Percentiles rank a stretch among this genome's conserved stretches.
These are phyloP conservation scores for Phyllosticta citribraziliensis DNA, from an alignment of 2,329 filamentous ascomycete genomes.

Conservation along the genomic window DNA sequence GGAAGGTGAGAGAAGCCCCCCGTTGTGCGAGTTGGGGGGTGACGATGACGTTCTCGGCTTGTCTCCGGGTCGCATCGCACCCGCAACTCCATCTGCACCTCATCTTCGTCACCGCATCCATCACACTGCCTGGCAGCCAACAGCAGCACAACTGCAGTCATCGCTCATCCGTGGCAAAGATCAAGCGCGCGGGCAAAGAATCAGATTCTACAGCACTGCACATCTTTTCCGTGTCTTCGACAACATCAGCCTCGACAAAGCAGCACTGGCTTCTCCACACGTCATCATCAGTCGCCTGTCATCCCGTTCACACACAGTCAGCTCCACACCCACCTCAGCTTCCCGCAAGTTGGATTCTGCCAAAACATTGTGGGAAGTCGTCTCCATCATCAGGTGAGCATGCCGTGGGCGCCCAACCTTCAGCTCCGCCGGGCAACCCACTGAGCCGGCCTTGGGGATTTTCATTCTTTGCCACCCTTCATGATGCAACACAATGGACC, in stretches of 20 bases:
- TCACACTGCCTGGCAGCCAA: no score
- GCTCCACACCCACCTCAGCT: not conserved
- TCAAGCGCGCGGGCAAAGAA: not conserved
- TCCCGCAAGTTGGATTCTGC: not conserved
- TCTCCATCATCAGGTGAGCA: not conserved
- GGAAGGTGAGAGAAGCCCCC: not conserved
- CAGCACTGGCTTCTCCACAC: not conserved
- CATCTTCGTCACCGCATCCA: not conserved
- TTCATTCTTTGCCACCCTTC: not conserved
- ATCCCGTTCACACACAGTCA: not conserved
- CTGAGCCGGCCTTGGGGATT: not conserved
- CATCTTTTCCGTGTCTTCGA: not conserved
- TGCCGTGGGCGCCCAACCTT: not conserved
- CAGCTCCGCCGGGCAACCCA: not conserved
- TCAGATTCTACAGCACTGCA: not conserved
- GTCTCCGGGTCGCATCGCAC: not conserved
- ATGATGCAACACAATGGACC: not conserved
- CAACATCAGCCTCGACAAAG: not conserved
- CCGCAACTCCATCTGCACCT: not conserved
- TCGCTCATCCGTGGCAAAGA: not conserved
- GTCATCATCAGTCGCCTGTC: not conserved
- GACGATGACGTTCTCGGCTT: not conserved
- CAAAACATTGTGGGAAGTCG: not conserved
- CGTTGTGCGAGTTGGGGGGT: no score
- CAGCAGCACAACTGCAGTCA: not conserved